Evolutionary conservation across 805 yeast species (phyloP).

Genomic region (Zygoascus ofunaensis): DNA sequence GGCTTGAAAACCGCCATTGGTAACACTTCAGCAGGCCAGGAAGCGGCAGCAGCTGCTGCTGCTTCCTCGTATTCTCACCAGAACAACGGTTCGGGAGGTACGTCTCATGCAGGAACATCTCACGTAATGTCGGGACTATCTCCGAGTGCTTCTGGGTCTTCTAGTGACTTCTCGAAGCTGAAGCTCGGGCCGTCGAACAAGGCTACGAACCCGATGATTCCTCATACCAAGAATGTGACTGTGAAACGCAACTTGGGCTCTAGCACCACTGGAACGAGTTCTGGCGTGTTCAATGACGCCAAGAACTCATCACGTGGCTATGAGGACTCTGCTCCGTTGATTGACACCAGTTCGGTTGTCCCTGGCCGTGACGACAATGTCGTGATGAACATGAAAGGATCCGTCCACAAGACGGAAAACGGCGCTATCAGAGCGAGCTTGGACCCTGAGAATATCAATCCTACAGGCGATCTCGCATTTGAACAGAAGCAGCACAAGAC

Average conservation of each 20-base stretch:
- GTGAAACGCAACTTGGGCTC: conserved; percentile 36
- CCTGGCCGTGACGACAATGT: conserved; percentile 2
- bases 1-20: not conserved
- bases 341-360: not conserved
- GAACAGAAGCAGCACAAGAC: not conserved
- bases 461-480: conserved; percentile 5
- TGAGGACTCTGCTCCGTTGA: not conserved
- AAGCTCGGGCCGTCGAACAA: conserved; percentile 49
- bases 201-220: conserved; percentile 58
- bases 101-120: not conserved
- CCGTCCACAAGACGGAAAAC: conserved; percentile 17
- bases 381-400: conserved; percentile 11
- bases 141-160: not conserved
- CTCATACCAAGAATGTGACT: conserved; percentile 53
- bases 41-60: not conserved
- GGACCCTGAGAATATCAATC: not conserved
- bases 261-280: not conserved
- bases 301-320: not conserved
- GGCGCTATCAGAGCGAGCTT: conserved; percentile 15
- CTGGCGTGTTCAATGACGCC: not conserved
- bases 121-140: not conserved
- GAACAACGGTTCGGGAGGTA: not conserved
- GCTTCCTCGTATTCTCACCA: not conserved
- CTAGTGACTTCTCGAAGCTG: conserved; percentile 6
- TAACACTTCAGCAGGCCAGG: not conserved